Evolutionary conservation across 2,329 filamentous ascomycete species (phyloP), one percentile per base, ranked within the genome.

Genomic region (Cordyceps cateniannulata): DNA sequence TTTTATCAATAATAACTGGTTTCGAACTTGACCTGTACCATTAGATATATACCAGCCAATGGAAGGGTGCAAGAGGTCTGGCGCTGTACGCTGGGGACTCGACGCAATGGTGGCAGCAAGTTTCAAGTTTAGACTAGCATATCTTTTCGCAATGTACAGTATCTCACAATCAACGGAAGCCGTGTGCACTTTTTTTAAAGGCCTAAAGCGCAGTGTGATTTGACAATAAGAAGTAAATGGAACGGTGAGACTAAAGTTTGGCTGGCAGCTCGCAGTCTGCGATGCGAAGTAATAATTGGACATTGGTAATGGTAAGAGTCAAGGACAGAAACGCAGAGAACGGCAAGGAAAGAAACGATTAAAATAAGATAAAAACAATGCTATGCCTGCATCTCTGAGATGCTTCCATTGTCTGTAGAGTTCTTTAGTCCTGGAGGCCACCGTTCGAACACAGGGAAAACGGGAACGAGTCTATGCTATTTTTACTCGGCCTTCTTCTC

Each of bases 1-100:
- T 20, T 42, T 22, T 20, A 40, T 40, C 1, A 29, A 25, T 12
- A 47, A 18, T 8, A 40, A 20, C 22, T 52, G 20, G 42, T 22
- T 51, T 59, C 62, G 58, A 57, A 59, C 63, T 64, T 59, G 45
- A 64, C 63, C 60, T 65, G 62, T 65, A 65, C 29, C 54, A 62
- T 47, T 61, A 62, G 62, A 62, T 59, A 59, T 58, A 52, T 59
- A 48, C 24, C 22, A 49, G 52, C 45, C 24, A 16, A 38, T 38
- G 40, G 14, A 45, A n/a, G 38, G 52, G 42, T 10, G 44, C 22
- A 22, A 47, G 40, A 25, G 10, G 38, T 24, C 38, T 35, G 56
- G 22, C 16, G 32, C 52, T 50, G 45, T 61, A 56, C 16, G 59
- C 47, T 32, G 14, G 35, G 45, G 45, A 22, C 32, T 54, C 22